These are phyloP conservation scores for Amanita brunnescens DNA, from an alignment of 768 basidiomycete species.

Conservation along the genomic window DNA sequence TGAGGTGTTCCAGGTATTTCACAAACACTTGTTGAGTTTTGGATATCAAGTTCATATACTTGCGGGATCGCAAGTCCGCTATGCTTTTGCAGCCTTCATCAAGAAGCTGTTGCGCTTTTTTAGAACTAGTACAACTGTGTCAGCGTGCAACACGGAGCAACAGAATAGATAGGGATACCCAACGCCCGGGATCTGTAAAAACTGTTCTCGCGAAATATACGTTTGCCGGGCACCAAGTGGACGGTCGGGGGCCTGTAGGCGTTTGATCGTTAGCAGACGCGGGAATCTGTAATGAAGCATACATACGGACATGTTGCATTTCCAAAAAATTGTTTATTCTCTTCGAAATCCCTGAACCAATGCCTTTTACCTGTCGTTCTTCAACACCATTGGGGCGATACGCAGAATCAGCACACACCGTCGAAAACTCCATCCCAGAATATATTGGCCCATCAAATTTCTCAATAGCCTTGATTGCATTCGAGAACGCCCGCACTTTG, in stretches of 20 bases:
- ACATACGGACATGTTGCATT: constrained; percentile 24
- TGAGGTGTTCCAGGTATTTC: constrained; percentile 32
- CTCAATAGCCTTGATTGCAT: constrained; percentile 36
- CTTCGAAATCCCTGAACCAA: constrained; percentile 27
- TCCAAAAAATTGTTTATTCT: constrained; percentile 31
- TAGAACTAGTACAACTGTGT: constrained; percentile 14
- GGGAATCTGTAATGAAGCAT: constrained; percentile 7
- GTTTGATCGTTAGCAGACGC: background rate
- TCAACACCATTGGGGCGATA: background rate
- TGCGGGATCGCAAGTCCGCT: constrained; percentile 30
- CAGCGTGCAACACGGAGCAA: constrained; percentile 1
- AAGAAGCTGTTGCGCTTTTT: constrained; percentile 35
- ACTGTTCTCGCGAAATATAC: constrained; percentile 15
- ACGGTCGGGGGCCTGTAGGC: background rate
- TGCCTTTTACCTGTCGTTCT: constrained; percentile 17
- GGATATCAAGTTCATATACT: constrained; percentile 31
- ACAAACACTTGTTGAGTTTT: constrained; percentile 27
- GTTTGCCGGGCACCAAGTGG: background rate
- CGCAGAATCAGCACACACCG: constrained; percentile 18
- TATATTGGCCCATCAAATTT: constrained; percentile 33
- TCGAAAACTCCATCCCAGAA: constrained; percentile 32
- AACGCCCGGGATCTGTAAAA: constrained; percentile 35
- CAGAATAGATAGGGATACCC: constrained; percentile 28
- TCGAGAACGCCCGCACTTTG: constrained; percentile 42
- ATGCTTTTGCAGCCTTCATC: constrained; percentile 40